Evolutionary conservation across 176 grass and related monocot species (phyloP).

Genomic region (Leersia perrieri): DNA sequence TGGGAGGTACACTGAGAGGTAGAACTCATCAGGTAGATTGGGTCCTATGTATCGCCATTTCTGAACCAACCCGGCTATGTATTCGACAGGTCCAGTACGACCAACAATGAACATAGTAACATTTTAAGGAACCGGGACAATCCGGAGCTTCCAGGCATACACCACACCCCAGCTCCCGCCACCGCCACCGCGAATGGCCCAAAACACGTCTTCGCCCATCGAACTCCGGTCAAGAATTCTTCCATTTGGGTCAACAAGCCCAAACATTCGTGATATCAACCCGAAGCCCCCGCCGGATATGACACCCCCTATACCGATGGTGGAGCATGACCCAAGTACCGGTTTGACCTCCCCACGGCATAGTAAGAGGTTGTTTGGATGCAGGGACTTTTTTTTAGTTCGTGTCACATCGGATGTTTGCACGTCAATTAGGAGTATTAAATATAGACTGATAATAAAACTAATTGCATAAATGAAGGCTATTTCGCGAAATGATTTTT

Average conservation of each 20-base stretch:
- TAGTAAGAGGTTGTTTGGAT: too few relatives aligned
- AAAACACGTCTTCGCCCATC: slow-evolving; percentile 70
- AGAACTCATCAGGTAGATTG: slow-evolving; percentile 56
- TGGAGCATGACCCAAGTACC: slow-evolving; percentile 47
- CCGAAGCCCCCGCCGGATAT: slow-evolving; percentile 66
- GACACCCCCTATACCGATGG: slow-evolving; percentile 48
- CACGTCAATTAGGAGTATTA: too few relatives aligned
- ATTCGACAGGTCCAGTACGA: slow-evolving; percentile 11
- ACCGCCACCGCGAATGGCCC: slow-evolving; percentile 68
- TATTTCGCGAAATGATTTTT: too few relatives aligned
- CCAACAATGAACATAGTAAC: slow-evolving; percentile 30
- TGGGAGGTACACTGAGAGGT: slow-evolving; percentile 27
- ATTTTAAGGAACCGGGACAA: slow-evolving; percentile 41
- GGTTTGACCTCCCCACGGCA: slow-evolving; percentile 22
- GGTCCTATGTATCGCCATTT: slow-evolving; percentile 55
- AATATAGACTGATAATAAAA: too few relatives aligned
- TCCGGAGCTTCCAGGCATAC: slow-evolving; percentile 76
- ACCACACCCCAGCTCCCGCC: slow-evolving; percentile 77
- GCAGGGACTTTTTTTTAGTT: too few relatives aligned
- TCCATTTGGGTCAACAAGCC: slow-evolving; percentile 35
- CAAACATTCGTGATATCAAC: slow-evolving; percentile 50
- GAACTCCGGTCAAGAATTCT: background rate
- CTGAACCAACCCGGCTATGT: slow-evolving; percentile 42
- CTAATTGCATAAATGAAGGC: too few relatives aligned
- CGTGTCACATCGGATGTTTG: too few relatives aligned